These are phyloP conservation scores for Chaetomium cochliodes DNA, from an alignment of 495 filamentous ascomycete genomes.

Conservation along the genomic window DNA sequence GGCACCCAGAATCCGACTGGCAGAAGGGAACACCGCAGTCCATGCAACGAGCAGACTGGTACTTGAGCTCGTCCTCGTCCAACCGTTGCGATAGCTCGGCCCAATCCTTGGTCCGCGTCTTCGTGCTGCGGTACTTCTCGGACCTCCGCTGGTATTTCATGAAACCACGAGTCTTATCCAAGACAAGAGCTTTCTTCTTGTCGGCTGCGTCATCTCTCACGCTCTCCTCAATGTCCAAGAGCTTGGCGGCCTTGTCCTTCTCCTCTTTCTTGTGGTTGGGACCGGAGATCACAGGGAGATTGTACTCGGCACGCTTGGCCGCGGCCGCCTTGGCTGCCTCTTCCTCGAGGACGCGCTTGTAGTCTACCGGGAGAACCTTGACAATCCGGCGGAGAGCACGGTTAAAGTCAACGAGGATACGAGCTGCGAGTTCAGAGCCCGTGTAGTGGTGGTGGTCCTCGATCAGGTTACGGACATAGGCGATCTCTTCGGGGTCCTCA, in stretches of 20 bases:
- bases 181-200: slow-evolving; percentile 91
- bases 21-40: slow-evolving; percentile 99
- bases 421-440: slow-evolving; percentile 92
- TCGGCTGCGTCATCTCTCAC: slow-evolving; percentile 79
- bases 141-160: slow-evolving; percentile 96
- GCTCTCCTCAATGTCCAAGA: slow-evolving; percentile 94
- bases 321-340: slow-evolving; percentile 82
- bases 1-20: slow-evolving; percentile 95
- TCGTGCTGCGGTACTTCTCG: slow-evolving; percentile 90
- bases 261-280: slow-evolving; percentile 53
- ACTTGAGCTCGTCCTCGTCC: slow-evolving; percentile 96
- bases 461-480: slow-evolving; percentile 87
- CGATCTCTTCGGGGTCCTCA: slow-evolving; percentile 89
- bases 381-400: slow-evolving; percentile 88
- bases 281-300: slow-evolving; percentile 74
- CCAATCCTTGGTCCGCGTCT: slow-evolving; percentile 92
- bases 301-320: slow-evolving; percentile 77
- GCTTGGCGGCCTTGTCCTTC: slow-evolving; percentile 72
- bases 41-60: slow-evolving; percentile 98
- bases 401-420: slow-evolving; percentile 95
- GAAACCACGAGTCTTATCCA: slow-evolving; percentile 98
- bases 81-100: slow-evolving; percentile 85
- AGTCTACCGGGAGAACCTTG: slow-evolving; percentile 94
- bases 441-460: slow-evolving; percentile 99
- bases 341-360: slow-evolving; percentile 90